A percentile compares a stretch with the other conserved stretches of the same genome.
Evolutionary conservation across 495 filamentous ascomycete genomes (phyloP).

Genomic region (Aeminium ludgeri): DNA sequence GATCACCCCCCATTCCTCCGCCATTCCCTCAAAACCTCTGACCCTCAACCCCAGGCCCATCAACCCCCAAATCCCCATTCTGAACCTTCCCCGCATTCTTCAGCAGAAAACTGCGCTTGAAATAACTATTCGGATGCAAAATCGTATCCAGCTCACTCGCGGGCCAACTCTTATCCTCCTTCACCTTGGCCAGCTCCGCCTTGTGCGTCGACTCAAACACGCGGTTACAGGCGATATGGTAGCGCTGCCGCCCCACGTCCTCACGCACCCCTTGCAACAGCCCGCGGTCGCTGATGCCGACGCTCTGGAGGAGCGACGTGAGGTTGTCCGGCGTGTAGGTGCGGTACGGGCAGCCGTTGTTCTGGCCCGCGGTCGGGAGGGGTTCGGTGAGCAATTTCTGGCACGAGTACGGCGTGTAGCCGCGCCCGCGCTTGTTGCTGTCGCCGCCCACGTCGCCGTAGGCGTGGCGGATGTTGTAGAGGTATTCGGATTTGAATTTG

Average conservation of each 20-base stretch:
- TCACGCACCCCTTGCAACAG: constrained; percentile 67
- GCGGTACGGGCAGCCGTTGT: constrained; percentile 89
- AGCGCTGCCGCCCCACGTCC: constrained; percentile 76
- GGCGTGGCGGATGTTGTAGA: constrained; percentile 83
- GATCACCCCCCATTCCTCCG: not conserved
- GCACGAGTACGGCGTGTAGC: constrained; percentile 81
- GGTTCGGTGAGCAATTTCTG: constrained; percentile 85
- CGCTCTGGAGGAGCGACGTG: constrained; percentile 48
- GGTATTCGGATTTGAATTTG: constrained; percentile 49
- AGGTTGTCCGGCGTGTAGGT: constrained; percentile 84
- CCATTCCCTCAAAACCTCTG: too few species aligned
- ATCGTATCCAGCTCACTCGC: constrained; percentile 82
- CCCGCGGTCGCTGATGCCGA: constrained; percentile 60
- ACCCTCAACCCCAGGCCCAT: constrained; percentile 4
- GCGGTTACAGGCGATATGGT: constrained; percentile 89
- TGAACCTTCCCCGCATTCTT: constrained; percentile 44
- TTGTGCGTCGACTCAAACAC: constrained; percentile 85
- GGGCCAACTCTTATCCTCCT: constrained; percentile 62
- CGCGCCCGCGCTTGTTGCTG: constrained; percentile 61
- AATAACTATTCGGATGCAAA: constrained; percentile 94
- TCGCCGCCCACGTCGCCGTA: constrained; percentile 96
- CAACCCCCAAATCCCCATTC: constrained; percentile 18
- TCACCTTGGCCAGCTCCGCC: constrained; percentile 61
- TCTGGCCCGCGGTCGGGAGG: constrained; percentile 65
- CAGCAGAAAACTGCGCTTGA: constrained; percentile 77